These are phyloP conservation scores for Pleurotus sapidus DNA, from an alignment of 768 basidiomycete species.

Conservation along the genomic window DNA sequence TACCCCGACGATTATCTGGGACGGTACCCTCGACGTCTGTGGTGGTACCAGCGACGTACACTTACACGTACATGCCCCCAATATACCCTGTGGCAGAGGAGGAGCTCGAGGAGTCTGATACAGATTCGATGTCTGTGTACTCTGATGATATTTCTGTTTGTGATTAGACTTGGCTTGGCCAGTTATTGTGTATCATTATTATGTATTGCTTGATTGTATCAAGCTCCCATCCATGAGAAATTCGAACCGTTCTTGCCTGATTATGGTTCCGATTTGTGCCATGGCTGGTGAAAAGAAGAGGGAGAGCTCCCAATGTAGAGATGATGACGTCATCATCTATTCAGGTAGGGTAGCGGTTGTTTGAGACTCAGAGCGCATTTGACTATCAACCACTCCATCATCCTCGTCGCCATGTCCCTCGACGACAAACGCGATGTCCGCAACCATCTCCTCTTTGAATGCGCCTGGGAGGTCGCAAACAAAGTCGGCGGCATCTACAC, in stretches of 20 bases:
- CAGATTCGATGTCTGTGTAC: conserved; percentile 5
- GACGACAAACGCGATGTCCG: conserved; percentile 67
- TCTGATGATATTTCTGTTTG: conserved; percentile 1
- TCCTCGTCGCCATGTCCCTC: conserved; percentile 25
- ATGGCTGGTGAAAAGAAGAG: background rate
- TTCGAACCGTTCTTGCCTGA: background rate
- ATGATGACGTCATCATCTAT: conserved; percentile 4
- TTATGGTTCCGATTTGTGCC: no score
- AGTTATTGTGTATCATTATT: no score
- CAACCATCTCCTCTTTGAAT: conserved; percentile 85
- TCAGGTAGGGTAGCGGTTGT: background rate
- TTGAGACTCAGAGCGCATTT: background rate
- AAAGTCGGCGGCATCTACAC: conserved; percentile 99
- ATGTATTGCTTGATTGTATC: no score
- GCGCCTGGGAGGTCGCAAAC: conserved; percentile 98
- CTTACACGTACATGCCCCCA: no score
- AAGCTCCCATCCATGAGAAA: background rate
- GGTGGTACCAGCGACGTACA: background rate
- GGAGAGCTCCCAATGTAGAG: background rate
- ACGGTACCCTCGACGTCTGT: background rate
- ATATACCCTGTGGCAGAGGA: background rate
- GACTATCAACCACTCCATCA: conserved; percentile 11
- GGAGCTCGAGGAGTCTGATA: background rate
- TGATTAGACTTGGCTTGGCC: no score
- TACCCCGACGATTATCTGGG: background rate